Conservation (phyloP, 805 yeast species). For the Pichia heedii region DNA sequence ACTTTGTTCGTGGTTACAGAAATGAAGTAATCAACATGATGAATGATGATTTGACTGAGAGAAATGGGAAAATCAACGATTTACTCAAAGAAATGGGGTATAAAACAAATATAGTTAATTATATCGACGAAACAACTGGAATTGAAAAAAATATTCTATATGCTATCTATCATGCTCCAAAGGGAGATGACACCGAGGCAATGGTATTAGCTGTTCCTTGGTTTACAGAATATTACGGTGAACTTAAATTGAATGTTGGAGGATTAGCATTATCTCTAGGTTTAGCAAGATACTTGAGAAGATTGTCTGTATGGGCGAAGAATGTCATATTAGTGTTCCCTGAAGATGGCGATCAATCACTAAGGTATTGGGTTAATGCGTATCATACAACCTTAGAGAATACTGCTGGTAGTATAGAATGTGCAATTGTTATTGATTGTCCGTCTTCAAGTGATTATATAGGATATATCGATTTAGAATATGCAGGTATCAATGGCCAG, state of each 20-base stretch:
- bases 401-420: slow-evolving; percentile 91
- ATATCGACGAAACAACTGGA: slow-evolving; percentile 13
- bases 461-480: slow-evolving; percentile 63
- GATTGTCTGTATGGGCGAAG: slow-evolving; percentile 93
- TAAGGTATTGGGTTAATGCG: slow-evolving; percentile 88
- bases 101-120: slow-evolving; percentile 41
- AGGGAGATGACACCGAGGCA: slow-evolving; percentile 95
- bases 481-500: slow-evolving; percentile 92
- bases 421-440: slow-evolving; percentile 79
- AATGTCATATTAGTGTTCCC: slow-evolving; percentile 84
- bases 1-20: slow-evolving; percentile 76
- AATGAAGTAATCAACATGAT: slow-evolving; percentile 41
- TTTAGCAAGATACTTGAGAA: slow-evolving; percentile 67
- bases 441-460: slow-evolving; percentile 55
- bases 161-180: slow-evolving; percentile 81
- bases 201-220: slow-evolving; percentile 89
- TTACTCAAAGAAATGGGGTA: slow-evolving; percentile 73
- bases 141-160: slow-evolving; percentile 35
- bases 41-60: slow-evolving; percentile 20
- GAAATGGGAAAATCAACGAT: slow-evolving; percentile 38
- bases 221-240: slow-evolving; percentile 40
- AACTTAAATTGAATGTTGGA: slow-evolving; percentile 60
- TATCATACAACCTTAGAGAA: slow-evolving; percentile 77
- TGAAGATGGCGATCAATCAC: slow-evolving; percentile 54
- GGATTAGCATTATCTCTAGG: slow-evolving; percentile 70